Conservation (phyloP, 2,329 filamentous ascomycete genomes). For the Corinectria fuckeliana region DNA sequence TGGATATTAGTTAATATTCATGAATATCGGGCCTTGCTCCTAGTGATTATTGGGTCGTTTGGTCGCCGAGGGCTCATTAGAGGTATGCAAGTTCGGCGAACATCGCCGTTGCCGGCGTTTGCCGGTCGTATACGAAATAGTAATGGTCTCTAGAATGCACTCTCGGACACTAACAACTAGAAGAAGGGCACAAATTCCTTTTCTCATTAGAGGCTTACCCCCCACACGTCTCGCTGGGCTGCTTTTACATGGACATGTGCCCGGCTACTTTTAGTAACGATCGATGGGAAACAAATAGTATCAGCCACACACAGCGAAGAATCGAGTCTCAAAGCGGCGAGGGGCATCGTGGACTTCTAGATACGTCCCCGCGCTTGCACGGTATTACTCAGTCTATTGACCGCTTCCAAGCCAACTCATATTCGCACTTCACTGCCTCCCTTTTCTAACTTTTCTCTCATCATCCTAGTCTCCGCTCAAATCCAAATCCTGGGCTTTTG, state of each 20-base stretch:
- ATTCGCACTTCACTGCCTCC: not conserved
- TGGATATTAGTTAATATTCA: not conserved
- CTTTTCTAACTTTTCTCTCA: no score
- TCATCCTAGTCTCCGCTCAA: not conserved
- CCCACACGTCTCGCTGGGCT: not conserved
- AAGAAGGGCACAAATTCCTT: not conserved
- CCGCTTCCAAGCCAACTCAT: not conserved
- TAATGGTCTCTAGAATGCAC: not conserved
- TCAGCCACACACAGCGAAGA: constrained; percentile 8
- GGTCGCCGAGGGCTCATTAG: no score
- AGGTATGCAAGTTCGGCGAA: constrained; percentile 6
- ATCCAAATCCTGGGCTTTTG: not conserved
- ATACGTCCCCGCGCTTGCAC: not conserved
- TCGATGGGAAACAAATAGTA: not conserved
- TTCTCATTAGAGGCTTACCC: not conserved
- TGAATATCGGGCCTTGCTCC: not conserved
- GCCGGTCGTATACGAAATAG: not conserved
- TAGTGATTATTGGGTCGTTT: no score
- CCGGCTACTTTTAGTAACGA: constrained; percentile 2
- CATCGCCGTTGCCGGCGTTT: constrained; percentile 3
- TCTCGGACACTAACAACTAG: not conserved
- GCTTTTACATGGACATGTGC: not conserved
- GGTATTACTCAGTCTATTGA: not conserved
- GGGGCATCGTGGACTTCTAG: constrained; percentile 1
- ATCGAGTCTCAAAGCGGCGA: constrained; percentile 1